Base-by-base conservation (phyloP, 441 rosid genomes). In the Metrosideros polymorpha region DNA sequence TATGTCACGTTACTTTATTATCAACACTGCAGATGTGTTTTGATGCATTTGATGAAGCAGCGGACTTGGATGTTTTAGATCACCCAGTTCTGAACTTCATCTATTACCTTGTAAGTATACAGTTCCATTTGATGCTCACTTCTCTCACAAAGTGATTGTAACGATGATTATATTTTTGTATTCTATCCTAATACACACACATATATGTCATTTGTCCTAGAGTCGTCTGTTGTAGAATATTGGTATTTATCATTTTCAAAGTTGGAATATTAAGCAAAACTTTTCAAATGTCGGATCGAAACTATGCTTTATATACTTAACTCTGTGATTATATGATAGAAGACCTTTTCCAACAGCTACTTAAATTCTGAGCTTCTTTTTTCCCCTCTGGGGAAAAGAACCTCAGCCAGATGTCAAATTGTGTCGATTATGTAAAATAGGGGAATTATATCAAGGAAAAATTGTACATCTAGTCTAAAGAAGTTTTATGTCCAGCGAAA, bases 81-180 rank as follows among this genome's bases (percentile, higher is more conserved):
- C 99, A 96, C 87, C 96, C 99, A 24, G 85, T 94, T 90, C 93
- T 96, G 42, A 96, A 95, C 92, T 92, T 95, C 91, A 89, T 94
- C 85, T 96, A 95, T 88, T 96, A 95, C 92, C 88, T 94, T 93
- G 98, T 94, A 91, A 91, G 93, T 90, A 88, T 87, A 39, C 5
- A 3, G n/a, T 19, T 71, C 27, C 4, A n/a, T 56, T 35, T 39
- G n/a, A 35, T 22, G 79, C 15, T 35, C 2, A 12, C n/a, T 71
- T 71, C 27, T 35, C 79, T 71, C 47, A 71, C 47, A 71, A 63
- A 22, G 45, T 71, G 79, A 39, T 35, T 39, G n/a, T 42, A 71
- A 22, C 0, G 4, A 10, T 66, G 79, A 35, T 35, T 71, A 39
- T 71, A 42, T 35, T 35, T 63, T 63, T 30, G n/a, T 71, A 71